A percentile compares a stretch with the other conserved stretches of the same genome.
Conservation (phyloP, 176 grass and related monocot species). For the Oryza longistaminata region DNA sequence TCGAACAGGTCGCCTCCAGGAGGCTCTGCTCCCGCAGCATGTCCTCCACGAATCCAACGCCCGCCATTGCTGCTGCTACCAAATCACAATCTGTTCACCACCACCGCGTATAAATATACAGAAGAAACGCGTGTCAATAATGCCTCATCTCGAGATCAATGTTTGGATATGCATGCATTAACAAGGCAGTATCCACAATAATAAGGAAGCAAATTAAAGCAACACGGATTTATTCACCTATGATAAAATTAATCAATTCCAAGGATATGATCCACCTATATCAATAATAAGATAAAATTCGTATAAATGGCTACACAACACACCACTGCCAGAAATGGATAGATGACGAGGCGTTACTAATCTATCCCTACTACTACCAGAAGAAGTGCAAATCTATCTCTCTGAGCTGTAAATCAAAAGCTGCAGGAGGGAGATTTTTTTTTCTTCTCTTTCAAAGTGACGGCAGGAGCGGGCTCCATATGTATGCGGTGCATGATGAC, state of each 20-base stretch:
- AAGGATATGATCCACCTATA: constrained; percentile 1
- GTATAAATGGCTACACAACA: background rate
- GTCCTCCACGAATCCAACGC: constrained; percentile 53
- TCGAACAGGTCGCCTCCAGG: constrained; percentile 65
- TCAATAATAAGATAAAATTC: background rate
- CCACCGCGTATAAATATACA: constrained; percentile 34
- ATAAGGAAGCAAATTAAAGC: constrained; percentile 28
- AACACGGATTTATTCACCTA: constrained; percentile 27
- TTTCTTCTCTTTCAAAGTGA: constrained; percentile 42
- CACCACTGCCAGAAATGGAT: background rate
- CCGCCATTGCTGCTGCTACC: constrained; percentile 26
- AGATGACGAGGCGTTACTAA: background rate
- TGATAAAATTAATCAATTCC: constrained; percentile 7
- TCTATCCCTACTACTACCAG: background rate
- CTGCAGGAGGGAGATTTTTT: background rate
- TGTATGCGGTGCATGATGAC: constrained; percentile 49
- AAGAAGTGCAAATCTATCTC: background rate
- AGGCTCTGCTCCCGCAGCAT: constrained; percentile 67
- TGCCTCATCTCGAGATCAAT: background rate
- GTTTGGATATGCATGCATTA: constrained; percentile 25
- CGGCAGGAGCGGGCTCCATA: constrained; percentile 33
- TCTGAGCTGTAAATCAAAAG: background rate
- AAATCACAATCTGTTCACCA: background rate
- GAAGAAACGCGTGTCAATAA: no score
- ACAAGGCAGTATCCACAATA: background rate